Conservation (phyloP, 164 flowering plant species). For the Vitis amurensis region DNA sequence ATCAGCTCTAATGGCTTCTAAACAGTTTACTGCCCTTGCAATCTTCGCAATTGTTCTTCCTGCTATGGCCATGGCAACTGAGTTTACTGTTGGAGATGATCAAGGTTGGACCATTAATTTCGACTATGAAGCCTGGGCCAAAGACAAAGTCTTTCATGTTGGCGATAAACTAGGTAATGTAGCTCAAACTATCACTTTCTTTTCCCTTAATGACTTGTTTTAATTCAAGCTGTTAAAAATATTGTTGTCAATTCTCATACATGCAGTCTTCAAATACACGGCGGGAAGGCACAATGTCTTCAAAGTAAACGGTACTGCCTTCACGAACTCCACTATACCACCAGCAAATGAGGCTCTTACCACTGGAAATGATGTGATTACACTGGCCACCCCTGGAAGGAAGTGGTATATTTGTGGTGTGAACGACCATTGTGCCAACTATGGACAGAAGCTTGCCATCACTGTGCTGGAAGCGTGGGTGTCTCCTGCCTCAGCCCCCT, state of each 20-base stretch:
- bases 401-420: conserved; percentile 15
- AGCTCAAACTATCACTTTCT: background rate
- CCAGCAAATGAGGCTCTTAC: background rate
- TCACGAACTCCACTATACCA: background rate
- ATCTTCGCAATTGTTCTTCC: too few relatives aligned
- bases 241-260: background rate
- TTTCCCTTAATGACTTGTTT: background rate
- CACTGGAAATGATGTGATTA: conserved; percentile 5
- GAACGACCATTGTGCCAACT: background rate
- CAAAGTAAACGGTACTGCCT: conserved; percentile 7
- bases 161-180: too few relatives aligned
- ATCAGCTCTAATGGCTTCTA: too few relatives aligned
- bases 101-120: too few relatives aligned
- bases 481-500: too few relatives aligned
- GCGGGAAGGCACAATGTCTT: conserved; percentile 6
- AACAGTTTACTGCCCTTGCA: too few relatives aligned
- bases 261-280: conserved; percentile 9
- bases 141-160: too few relatives aligned
- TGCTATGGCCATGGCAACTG: too few relatives aligned
- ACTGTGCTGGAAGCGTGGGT: background rate
- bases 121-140: too few relatives aligned
- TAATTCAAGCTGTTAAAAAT: background rate
- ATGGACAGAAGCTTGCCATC: conserved; percentile 3
- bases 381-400: background rate
- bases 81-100: too few relatives aligned